These are phyloP conservation scores for Hypomontagnella monticulosa DNA, from an alignment of 495 filamentous ascomycete genomes.

Conservation along the genomic window DNA sequence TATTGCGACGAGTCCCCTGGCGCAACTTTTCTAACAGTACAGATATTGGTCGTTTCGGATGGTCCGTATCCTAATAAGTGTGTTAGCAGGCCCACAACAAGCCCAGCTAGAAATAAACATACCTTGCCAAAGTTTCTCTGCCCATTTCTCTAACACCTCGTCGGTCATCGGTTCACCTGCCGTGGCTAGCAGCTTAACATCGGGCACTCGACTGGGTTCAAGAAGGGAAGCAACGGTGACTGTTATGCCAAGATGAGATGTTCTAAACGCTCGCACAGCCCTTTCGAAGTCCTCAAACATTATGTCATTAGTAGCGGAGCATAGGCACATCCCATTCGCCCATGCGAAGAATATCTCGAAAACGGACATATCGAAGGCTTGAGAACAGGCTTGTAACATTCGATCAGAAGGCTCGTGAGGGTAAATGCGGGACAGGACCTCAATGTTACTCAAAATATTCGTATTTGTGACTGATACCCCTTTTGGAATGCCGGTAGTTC, in stretches of 20 bases:
- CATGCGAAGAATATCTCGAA: constrained; percentile 85
- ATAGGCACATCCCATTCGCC: constrained; percentile 76
- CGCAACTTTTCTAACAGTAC: constrained; percentile 67
- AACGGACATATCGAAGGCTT: constrained; percentile 80
- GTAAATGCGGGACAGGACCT: constrained; percentile 67
- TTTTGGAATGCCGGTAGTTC: constrained; percentile 73
- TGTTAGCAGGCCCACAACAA: constrained; percentile 14
- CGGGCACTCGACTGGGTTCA: constrained; percentile 67
- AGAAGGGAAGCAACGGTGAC: constrained; percentile 78
- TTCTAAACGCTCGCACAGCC: constrained; percentile 62
- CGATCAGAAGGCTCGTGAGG: constrained; percentile 57
- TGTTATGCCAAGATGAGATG: constrained; percentile 82
- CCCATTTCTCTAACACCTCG: constrained; percentile 72
- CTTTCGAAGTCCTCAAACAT: constrained; percentile 71
- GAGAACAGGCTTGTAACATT: constrained; percentile 76
- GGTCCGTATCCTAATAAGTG: constrained; percentile 68
- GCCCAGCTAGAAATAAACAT: constrained; percentile 5
- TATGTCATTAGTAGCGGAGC: constrained; percentile 70
- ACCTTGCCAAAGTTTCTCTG: constrained; percentile 73
- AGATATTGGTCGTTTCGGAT: constrained; percentile 79
- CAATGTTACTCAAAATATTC: constrained; percentile 74
- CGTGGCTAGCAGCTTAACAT: constrained; percentile 72
- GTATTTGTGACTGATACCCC: constrained; percentile 74
- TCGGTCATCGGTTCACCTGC: constrained; percentile 77
- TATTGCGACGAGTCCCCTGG: constrained; percentile 60